Evolutionary conservation across 83 land plant genomes (phyloP).

Genomic region (Diphasiastrum complanatum): DNA sequence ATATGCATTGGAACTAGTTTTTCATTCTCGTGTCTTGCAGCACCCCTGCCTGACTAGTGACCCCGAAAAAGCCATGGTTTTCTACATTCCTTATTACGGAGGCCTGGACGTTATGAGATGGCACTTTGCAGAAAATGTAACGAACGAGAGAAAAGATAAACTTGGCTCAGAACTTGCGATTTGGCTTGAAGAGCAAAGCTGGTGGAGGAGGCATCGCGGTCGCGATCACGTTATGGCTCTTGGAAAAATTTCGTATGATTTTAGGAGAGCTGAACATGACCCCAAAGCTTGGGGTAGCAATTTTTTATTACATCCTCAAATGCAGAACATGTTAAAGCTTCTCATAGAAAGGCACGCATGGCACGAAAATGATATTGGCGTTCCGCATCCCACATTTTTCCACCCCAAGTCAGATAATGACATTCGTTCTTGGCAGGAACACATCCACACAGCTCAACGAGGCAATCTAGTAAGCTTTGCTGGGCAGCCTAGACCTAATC

Average conservation of each 20-base stretch:
- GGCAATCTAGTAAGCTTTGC: conserved; percentile 42
- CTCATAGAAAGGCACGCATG: conserved; percentile 74
- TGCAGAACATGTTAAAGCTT: conserved; percentile 48
- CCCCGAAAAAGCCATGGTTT: conserved; percentile 38
- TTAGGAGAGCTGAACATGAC: conserved; percentile 31
- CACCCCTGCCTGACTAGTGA: conserved; percentile 57
- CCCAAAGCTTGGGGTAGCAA: conserved; percentile 48
- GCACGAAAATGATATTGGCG: conserved; percentile 57
- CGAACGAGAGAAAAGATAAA: conserved; percentile 39
- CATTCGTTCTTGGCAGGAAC: conserved; percentile 40
- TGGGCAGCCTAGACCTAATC: conserved; percentile 43
- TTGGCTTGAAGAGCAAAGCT: conserved; percentile 42
- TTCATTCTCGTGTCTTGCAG: conserved; percentile 48
- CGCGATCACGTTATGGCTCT: conserved; percentile 53
- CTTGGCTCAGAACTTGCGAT: conserved; percentile 40
- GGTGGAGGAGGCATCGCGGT: conserved; percentile 43
- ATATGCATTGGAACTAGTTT: conserved; percentile 65
- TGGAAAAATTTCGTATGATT: conserved; percentile 73
- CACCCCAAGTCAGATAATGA: conserved; percentile 58
- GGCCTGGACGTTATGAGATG: conserved; percentile 60
- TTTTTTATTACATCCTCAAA: conserved; percentile 37
- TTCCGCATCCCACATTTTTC: conserved; percentile 70
- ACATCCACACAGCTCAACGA: conserved; percentile 13
- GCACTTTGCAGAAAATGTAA: conserved; percentile 47
- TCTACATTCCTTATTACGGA: conserved; percentile 73